Base-by-base conservation (phyloP, 2,329 filamentous ascomycete species). In the Ustulina deusta region DNA sequence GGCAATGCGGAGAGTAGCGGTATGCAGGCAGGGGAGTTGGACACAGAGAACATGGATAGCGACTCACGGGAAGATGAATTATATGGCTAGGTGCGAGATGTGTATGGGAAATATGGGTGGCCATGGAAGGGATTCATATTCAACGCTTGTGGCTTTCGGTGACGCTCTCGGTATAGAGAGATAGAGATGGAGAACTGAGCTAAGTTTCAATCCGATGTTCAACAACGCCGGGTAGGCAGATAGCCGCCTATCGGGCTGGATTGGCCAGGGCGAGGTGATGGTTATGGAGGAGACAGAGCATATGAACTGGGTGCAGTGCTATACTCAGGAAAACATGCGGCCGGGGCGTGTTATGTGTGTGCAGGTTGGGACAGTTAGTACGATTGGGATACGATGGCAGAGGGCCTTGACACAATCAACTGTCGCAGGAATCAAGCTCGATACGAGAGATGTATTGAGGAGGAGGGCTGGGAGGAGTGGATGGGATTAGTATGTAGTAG, bases 71-170 rank as follows among this genome's bases (percentile, higher is more conserved):
- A 27, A 29, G 25, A 54, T 52, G 13, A 38, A 56, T 29, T 6
- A 57, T 2, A 40, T 29, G 49, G 29, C 25, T 66, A 69, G 22
- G 66, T 40, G 52, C 25, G 58, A 34, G 40, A 40, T 34, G 34
- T 56, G 55, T 40, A 22, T 27, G 25, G 20, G 27, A 55, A 48
- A 66, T 52, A 20, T 25, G 38, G 20, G 44, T 56, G 52, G 38
- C 46, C 20, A 22, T 34, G 22, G 59, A 52, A 49, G 56, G 15
- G 55, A 63, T 52, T 69, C 66, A 69, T 69, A 32, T 63, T 69
- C 36, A 49, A 27, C 27, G 38, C 48, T 27, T 61, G 20, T 40
- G 27, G 49, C 54, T 34, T 56, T 11, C 15, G 7, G 49, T 15
- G 25, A 55, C 11, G 25, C 22, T 38, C 27, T 49, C 54, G 20